Evolutionary conservation across 75 land plant genomes (phyloP), one percentile per base, ranked within the genome.

Genomic region (Ceratopteris richardii): DNA sequence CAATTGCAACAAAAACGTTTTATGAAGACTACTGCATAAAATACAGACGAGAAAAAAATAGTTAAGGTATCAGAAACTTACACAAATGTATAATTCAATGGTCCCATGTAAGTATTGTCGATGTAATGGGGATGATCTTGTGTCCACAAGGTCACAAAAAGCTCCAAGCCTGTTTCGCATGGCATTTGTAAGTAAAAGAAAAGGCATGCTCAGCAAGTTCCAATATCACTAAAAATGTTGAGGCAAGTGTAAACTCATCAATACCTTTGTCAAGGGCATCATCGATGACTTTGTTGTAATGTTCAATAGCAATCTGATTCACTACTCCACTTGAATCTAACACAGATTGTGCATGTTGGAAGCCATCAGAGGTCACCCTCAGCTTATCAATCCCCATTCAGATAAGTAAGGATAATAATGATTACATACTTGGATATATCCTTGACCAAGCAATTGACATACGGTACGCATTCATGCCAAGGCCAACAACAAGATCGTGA

Each of bases 381-480:
- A 33, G 3, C 9, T 9, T 33, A 33, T 33, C 37, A 33, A n/a
- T n/a, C n/a, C n/a, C n/a, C 9, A 33, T 3, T 9, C 37, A 33
- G 37, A 33, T 4, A 33, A 3, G 9, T 33, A 33, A 48, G 5
- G 1, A 16, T 28, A 24, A 1, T 0, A 2, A 7, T 40, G 26
- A 19, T 25, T 24, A 21, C 55, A 72, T 70, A 77, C 84, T 28
- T 70, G 84, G 84, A 42, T 77, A 81, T 21, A 81, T 74, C 50
- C 84, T 64, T 16, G 80, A 69, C 84, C 84, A 81, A 22, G 84
- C 77, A n/a, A 81, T 72, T 16, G 84, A 81, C 61, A 81, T 73
- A 0, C 84, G 66, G 44, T 81, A 81, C 14, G 84, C 77, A 47
- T 81, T 80, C 31, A 81, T 73, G 51, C 67, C 70, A 24, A 74